phyloP scores from a whole-genome alignment of 345 rosid genomes.

The Brassica cretica region DNA sequence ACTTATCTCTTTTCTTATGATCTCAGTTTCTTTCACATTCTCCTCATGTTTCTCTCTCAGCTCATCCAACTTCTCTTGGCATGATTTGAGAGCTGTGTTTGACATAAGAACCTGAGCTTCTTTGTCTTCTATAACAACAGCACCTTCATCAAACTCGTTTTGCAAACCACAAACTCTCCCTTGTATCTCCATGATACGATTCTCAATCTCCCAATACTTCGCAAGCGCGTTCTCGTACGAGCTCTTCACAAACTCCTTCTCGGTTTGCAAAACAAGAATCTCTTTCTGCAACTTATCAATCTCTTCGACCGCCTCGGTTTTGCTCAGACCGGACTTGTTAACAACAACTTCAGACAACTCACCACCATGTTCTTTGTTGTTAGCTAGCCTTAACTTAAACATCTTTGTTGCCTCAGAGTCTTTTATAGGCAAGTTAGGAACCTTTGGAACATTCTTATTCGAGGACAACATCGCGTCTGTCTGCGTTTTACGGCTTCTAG shows the following conservation, averaged over 20 bases:
- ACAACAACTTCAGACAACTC: not conserved
- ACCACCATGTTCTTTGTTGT: conserved; percentile 10
- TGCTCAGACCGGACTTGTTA: conserved; percentile 66
- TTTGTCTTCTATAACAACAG: conserved; percentile 59
- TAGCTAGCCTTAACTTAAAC: conserved; percentile 42
- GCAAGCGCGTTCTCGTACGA: conserved; percentile 65
- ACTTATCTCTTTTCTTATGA: conserved; percentile 46
- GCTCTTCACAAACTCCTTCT: conserved; percentile 80
- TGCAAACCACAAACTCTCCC: conserved; percentile 54
- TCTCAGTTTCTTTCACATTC: conserved; percentile 46
- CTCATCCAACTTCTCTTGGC: conserved; percentile 58
- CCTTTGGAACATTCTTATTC: conserved; percentile 54
- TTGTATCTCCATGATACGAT: conserved; percentile 58
- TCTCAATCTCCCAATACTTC: conserved; percentile 75
- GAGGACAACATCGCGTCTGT: not conserved
- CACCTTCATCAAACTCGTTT: conserved; percentile 75
- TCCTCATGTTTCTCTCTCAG: conserved; percentile 60
- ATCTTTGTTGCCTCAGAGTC: conserved; percentile 55
- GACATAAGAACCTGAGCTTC: conserved; percentile 84
- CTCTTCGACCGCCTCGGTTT: conserved; percentile 58
- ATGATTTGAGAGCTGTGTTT: conserved; percentile 64
- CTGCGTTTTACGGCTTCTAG: conserved; percentile 22
- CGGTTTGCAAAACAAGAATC: conserved; percentile 73
- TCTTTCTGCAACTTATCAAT: conserved; percentile 78
- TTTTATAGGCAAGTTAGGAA: conserved; percentile 52